Percentiles rank a stretch among this genome's conserved stretches.
These are phyloP conservation scores for Hepatocystis sp. DNA, from an alignment of 169 alveolate species.

Conservation along the genomic window DNA sequence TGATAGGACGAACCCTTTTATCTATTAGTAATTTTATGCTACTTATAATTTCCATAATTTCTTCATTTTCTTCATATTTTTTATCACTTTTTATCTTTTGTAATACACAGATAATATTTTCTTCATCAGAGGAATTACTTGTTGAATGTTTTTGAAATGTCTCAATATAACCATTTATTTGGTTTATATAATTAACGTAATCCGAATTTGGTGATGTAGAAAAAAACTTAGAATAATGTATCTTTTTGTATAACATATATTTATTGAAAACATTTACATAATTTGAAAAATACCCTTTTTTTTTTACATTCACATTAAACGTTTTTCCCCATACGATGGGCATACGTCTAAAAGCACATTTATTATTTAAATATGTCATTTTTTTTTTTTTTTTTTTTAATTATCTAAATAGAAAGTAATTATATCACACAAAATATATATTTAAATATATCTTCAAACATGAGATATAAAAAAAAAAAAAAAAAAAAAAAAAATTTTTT, in stretches of 20 bases:
- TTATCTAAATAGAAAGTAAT: background rate
- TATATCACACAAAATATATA: background rate
- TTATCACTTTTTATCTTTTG: constrained; percentile 65
- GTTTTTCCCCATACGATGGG: constrained; percentile 14
- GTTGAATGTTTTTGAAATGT: constrained; percentile 37
- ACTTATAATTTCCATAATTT: constrained; percentile 79
- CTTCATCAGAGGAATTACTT: constrained; percentile 15
- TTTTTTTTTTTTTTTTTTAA: constrained; percentile 13
- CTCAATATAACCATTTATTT: constrained; percentile 52
- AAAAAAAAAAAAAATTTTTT: background rate
- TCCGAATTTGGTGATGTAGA: constrained; percentile 37
- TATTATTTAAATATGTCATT: constrained; percentile 62
- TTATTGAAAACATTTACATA: constrained; percentile 26
- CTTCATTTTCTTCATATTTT: constrained; percentile 57
- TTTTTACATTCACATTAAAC: constrained; percentile 26
- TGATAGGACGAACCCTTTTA: constrained; percentile 84
- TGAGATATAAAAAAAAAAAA: background rate
- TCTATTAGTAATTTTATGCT: constrained; percentile 83
- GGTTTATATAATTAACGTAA: constrained; percentile 53
- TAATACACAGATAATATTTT: constrained; percentile 44
- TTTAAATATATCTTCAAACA: background rate
- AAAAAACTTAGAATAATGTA: constrained; percentile 12
- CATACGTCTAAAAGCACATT: constrained; percentile 16
- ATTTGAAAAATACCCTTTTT: constrained; percentile 33
- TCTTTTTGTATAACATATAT: constrained; percentile 14